A percentile compares a stretch with the other conserved stretches of the same genome.
Conservation (phyloP, 768 basidiomycete species). For the Pleurotus salmoneostramineus region DNA sequence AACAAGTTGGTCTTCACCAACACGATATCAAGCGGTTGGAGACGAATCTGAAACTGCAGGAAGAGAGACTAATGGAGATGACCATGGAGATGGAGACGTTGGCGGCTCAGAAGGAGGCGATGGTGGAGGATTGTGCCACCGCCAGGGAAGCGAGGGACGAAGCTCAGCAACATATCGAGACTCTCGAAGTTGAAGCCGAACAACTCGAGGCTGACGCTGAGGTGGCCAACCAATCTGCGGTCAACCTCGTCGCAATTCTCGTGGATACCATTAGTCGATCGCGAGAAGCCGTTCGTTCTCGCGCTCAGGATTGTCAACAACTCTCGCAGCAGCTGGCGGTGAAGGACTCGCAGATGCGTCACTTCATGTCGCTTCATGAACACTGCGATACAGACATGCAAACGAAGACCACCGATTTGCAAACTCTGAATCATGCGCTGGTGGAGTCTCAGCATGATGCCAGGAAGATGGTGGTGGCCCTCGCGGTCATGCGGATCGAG, state of each 20-base stretch:
- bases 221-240: slow-evolving; percentile 29
- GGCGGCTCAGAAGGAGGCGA: slow-evolving; percentile 65
- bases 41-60: slow-evolving; percentile 68
- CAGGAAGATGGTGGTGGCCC: slow-evolving; percentile 18
- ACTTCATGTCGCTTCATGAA: slow-evolving; percentile 10
- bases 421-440: background rate
- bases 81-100: slow-evolving; percentile 64
- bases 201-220: slow-evolving; percentile 20
- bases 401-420: background rate
- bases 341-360: slow-evolving; percentile 7
- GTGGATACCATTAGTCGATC: slow-evolving; percentile 29
- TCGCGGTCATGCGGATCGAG: slow-evolving; percentile 18
- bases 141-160: slow-evolving; percentile 71
- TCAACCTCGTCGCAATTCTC: slow-evolving; percentile 33
- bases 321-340: background rate
- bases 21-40: slow-evolving; percentile 77
- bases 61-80: slow-evolving; percentile 72
- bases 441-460: slow-evolving; percentile 11
- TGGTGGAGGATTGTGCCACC: slow-evolving; percentile 83
- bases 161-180: slow-evolving; percentile 51
- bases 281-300: slow-evolving; percentile 16
- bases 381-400: slow-evolving; percentile 2
- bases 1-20: slow-evolving; percentile 75
- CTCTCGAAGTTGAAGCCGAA: slow-evolving; percentile 62
- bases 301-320: background rate